These are phyloP conservation scores for Pythium aristosporum DNA, from an alignment of 352 stramenopile species.

Conservation along the genomic window DNA sequence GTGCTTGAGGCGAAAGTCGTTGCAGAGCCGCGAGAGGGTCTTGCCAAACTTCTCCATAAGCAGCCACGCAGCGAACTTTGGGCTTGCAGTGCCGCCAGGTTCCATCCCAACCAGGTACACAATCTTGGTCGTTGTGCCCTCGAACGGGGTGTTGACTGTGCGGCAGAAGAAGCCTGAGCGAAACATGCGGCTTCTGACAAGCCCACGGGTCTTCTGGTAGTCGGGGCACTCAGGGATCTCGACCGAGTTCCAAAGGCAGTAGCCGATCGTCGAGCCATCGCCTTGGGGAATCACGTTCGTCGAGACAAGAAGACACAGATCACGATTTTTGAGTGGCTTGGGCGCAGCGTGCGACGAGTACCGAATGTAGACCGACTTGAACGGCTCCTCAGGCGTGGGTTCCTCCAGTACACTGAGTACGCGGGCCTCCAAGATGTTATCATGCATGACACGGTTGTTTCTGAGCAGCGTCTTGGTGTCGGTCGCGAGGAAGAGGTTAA, in stretches of 20 bases:
- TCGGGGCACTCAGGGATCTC: slow-evolving; percentile 29
- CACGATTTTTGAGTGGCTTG: slow-evolving; percentile 37
- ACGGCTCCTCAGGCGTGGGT: slow-evolving; percentile 39
- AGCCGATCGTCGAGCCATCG: slow-evolving; percentile 52
- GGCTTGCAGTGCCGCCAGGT: slow-evolving; percentile 28
- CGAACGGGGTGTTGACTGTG: not conserved
- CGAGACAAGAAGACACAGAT: slow-evolving; percentile 44
- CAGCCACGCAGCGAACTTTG: slow-evolving; percentile 33
- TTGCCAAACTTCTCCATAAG: slow-evolving; percentile 49
- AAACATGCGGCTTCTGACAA: slow-evolving; percentile 43
- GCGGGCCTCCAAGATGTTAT: slow-evolving; percentile 46
- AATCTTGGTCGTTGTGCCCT: slow-evolving; percentile 40
- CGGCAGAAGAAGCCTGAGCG: slow-evolving; percentile 51
- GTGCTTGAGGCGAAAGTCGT: slow-evolving; percentile 46
- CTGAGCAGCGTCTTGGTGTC: slow-evolving; percentile 37
- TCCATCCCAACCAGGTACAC: slow-evolving; percentile 59
- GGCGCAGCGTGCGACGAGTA: slow-evolving; percentile 36
- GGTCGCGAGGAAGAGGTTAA: slow-evolving; percentile 49
- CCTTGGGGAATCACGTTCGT: slow-evolving; percentile 26
- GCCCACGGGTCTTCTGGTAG: slow-evolving; percentile 16
- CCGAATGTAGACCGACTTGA: slow-evolving; percentile 34
- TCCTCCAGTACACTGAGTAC: slow-evolving; percentile 42
- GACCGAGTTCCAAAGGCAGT: slow-evolving; percentile 65
- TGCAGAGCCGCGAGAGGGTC: slow-evolving; percentile 42
- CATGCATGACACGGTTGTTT: slow-evolving; percentile 46